Evolutionary conservation across 2,329 filamentous ascomycete species (phyloP).

Genomic region (Fusarium sp.): DNA sequence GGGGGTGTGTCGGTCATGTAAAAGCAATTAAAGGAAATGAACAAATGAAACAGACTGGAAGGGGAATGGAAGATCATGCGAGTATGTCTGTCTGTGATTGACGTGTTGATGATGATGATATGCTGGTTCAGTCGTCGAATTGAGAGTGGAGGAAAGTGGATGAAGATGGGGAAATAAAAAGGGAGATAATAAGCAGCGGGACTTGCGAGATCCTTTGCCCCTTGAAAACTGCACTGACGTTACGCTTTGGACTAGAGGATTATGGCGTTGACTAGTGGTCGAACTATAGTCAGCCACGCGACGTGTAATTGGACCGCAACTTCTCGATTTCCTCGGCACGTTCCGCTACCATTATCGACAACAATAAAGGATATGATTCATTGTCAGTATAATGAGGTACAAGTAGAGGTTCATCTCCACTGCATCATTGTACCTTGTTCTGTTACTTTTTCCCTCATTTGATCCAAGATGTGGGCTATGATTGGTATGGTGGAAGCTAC

Average conservation of each 20-base stretch:
- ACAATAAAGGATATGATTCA: background rate
- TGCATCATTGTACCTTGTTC: too few relatives aligned
- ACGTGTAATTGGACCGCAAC: background rate
- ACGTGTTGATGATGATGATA: background rate
- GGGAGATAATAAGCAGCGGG: background rate
- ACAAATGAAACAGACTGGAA: background rate
- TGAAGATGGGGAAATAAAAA: background rate
- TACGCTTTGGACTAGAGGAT: background rate
- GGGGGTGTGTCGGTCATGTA: background rate
- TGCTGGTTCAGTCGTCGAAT: background rate
- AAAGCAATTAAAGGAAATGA: fast-evolving
- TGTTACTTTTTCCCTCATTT: background rate
- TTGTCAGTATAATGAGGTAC: background rate
- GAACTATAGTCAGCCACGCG: background rate
- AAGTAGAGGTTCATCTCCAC: too few relatives aligned
- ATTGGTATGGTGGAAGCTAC: background rate
- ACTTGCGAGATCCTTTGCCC: background rate
- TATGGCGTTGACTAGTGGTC: background rate
- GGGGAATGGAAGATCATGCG: background rate
- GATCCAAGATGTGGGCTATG: fast-evolving
- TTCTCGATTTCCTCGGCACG: background rate
- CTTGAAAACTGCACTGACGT: background rate
- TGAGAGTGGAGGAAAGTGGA: background rate
- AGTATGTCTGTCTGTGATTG: fast-evolving
- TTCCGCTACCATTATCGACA: background rate